Evolutionary conservation across 2,329 filamentous ascomycete species (phyloP), one percentile per base, ranked within the genome.

Genomic region (Emergomyces pasteurianus): DNA sequence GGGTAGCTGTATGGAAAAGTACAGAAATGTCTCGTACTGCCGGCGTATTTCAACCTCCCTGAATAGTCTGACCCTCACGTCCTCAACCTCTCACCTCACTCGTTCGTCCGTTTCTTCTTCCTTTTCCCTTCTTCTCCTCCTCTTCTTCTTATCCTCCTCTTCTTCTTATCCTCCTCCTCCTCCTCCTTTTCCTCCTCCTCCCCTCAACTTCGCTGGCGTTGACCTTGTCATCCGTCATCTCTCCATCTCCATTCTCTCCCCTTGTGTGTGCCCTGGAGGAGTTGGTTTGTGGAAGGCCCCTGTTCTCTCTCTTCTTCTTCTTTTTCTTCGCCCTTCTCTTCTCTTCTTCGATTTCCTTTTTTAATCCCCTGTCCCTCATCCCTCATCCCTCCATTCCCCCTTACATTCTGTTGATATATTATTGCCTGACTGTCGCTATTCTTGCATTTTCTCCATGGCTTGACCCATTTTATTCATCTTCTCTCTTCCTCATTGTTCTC

Each of bases 211-310:
- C 52, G 23, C 50, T 55, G 14, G 46, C 43, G 31, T 36, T 53
- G 57, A 58, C 52, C 43, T 43, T 43, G 26, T 31, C 53, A 50
- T 50, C 59, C 67, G 64, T 66, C 66, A 65, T n/a, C n/a, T 62
- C 62, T 63, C 63, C 62, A 56, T 61, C 62, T 62, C 61, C 61
- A 65, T 62, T 61, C 66, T 65, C 58, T 64, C 68, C 68, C 65
- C 67, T 69, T 69, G 61, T 67, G 61, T 52, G 49, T 52, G 26
- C 49, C 49, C 49, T 52, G 49, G 49, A 52, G 49, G 49, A 52
- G 4, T 52, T 18, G 26, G 49, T 18, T 16, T 18, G 49, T 34
- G 26, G 28, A 49, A 26, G 55, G 28, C 40, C n/a, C 23, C 23
- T 52, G 47, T 16, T 58, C 26, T 52, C 31, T 55, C 18, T 58